Base-by-base conservation (phyloP, 345 rosid species). In the Garcia nutans region DNA sequence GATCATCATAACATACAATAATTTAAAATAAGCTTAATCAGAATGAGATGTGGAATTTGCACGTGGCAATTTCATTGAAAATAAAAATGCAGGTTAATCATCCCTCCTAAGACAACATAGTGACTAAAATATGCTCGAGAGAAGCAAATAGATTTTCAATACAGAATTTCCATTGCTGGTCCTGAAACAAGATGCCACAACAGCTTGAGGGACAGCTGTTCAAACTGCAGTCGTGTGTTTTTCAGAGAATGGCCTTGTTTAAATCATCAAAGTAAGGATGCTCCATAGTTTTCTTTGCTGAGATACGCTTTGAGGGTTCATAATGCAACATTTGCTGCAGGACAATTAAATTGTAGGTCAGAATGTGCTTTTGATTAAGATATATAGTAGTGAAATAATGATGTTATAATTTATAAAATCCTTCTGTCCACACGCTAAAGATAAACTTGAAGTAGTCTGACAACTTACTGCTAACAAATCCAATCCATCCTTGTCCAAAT, bases 231-330 rank as follows among this genome's bases (percentile, higher is more conserved):
- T 15, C 2, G 47, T 74, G 57, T 20, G 31, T 50, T 64, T 68
- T 72, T 90, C 84, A 93, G 57, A 90, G 92, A 49, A 31, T 6
- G 10, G 83, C 75, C 85, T 90, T 96, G 70, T 89, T 75, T 24
- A 96, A 78, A 74, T 92, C 96, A 67, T 87, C 88, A 10, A 93
- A 93, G 89, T 90, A 95, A 63, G 97, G 98, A 81, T 96, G 99
- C 60, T 91, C 96, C 98, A 93, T 89, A 31, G 99, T 97, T 76
- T 86, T 92, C 87, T 93, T 93, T 15, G 94, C 99, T 31, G 98
- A 93, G 78, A 96, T 91, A 37, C 97, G 88, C 82, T 84, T 90
- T 0, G 89, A 87, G 50, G 98, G 99, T 55, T 93, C 96, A 64
- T 93, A 93, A 68, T 86, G 88, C 91, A 96, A 83, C 98, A 96